phyloP scores from a whole-genome alignment of 139 green algal genomes.

The Chlamydomonas incerta region DNA sequence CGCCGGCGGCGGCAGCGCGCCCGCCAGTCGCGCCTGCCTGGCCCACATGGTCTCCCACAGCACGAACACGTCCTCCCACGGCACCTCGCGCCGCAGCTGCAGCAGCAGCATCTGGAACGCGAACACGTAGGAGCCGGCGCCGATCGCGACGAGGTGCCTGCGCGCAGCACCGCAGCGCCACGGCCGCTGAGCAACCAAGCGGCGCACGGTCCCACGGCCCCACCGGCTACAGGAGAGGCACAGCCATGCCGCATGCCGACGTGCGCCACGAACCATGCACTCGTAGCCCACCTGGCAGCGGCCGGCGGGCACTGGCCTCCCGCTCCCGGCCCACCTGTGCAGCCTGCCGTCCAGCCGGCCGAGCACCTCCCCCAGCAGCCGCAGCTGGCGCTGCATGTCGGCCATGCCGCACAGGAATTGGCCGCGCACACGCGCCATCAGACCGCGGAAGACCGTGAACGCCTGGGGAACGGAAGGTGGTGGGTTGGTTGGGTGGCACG shows the following conservation, averaged over 20 bases:
- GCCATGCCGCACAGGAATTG: constrained; percentile 18
- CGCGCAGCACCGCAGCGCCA: neutral
- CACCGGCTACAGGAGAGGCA: neutral
- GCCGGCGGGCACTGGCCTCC: no score
- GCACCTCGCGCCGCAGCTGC: neutral
- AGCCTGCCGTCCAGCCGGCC: neutral
- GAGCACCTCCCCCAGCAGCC: neutral
- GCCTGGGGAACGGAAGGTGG: neutral
- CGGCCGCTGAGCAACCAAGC: no score
- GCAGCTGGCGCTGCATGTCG: constrained; percentile 5
- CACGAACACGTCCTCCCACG: neutral
- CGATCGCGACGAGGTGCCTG: neutral
- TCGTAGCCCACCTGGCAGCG: no score
- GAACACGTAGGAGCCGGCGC: constrained; percentile 11
- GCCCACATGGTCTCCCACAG: constrained; percentile 41
- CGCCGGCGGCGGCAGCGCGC: no score
- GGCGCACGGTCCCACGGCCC: no score
- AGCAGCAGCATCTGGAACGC: constrained; percentile 38
- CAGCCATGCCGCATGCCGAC: neutral
- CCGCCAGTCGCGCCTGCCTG: neutral
- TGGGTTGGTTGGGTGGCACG: no score
- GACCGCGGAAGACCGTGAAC: neutral
- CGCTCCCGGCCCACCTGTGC: no score
- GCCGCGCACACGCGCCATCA: neutral
- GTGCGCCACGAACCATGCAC: no score